Evolutionary conservation across 129 eudicot genomes (phyloP).

Genomic region (Flaveria robusta): DNA sequence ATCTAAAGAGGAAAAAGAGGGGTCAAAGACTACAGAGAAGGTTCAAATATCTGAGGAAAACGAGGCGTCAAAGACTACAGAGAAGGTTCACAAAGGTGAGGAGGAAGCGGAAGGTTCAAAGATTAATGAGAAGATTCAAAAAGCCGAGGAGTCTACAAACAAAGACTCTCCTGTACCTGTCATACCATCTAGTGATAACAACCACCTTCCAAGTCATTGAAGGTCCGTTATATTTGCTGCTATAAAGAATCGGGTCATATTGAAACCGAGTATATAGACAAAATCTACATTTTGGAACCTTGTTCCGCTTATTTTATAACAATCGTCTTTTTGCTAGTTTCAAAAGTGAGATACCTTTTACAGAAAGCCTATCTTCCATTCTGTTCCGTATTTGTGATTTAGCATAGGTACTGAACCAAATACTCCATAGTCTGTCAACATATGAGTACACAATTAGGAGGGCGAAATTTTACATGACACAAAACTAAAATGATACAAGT

Average conservation of each 20-base stretch:
- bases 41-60: slow-evolving; percentile 27
- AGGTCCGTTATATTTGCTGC: slow-evolving; percentile 22
- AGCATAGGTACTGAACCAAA: slow-evolving; percentile 57
- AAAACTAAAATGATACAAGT: too few relatives aligned
- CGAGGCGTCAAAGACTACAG: slow-evolving; percentile 7
- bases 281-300: slow-evolving; percentile 34
- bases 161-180: slow-evolving; percentile 34
- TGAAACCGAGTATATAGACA: slow-evolving; percentile 12
- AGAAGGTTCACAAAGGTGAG: not conserved
- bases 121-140: not conserved
- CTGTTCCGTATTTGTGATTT: slow-evolving; percentile 16
- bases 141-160: slow-evolving; percentile 38
- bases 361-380: slow-evolving; percentile 23
- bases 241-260: slow-evolving; percentile 12
- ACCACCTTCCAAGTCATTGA: slow-evolving; percentile 27
- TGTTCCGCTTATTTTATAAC: slow-evolving; percentile 38
- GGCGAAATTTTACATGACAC: not conserved
- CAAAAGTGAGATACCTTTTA: slow-evolving; percentile 33
- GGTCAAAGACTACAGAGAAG: slow-evolving; percentile 25
- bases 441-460: slow-evolving; percentile 20
- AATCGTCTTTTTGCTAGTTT: slow-evolving; percentile 19
- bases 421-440: slow-evolving; percentile 73
- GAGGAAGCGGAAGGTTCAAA: slow-evolving; percentile 5
- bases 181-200: slow-evolving; percentile 25
- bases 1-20: slow-evolving; percentile 41